Evolutionary conservation across 2,329 filamentous ascomycete genomes (phyloP).

Genomic region (Paecilomyces niveus): DNA sequence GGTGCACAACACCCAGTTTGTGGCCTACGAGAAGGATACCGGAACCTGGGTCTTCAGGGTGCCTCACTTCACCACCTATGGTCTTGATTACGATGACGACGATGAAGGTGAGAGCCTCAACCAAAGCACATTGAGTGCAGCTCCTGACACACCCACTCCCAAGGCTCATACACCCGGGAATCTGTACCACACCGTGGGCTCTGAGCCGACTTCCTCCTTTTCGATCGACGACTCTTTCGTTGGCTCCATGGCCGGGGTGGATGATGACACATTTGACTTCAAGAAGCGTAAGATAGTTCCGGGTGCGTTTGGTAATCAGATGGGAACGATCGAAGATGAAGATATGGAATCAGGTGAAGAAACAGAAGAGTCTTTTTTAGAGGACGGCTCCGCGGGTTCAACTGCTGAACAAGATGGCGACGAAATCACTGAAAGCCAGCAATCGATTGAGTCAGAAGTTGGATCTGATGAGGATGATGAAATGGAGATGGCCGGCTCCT

Average conservation of each 20-base stretch:
- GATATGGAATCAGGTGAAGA: constrained; percentile 25
- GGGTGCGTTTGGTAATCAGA: constrained; percentile 67
- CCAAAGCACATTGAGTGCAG: constrained; percentile 45
- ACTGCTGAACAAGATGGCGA: constrained; percentile 58
- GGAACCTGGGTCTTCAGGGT: constrained; percentile 89
- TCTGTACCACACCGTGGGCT: constrained; percentile 24
- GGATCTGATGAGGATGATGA: constrained; percentile 59
- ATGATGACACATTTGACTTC: constrained; percentile 55
- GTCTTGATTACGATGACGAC: constrained; percentile 68
- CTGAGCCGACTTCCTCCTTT: constrained; percentile 31
- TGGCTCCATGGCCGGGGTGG: constrained; percentile 31
- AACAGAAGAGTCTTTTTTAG: constrained; percentile 77
- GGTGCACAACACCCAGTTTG: constrained; percentile 73
- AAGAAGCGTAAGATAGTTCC: constrained; percentile 55
- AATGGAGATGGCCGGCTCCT: constrained; percentile 79
- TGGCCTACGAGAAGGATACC: constrained; percentile 68
- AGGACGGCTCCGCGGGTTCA: constrained; percentile 80
- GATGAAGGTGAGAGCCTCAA: constrained; percentile 48
- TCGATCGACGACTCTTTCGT: constrained; percentile 36
- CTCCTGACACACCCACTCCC: constrained; percentile 43
- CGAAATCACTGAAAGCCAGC: constrained; percentile 43
- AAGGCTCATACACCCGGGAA: constrained; percentile 26
- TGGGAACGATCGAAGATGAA: constrained; percentile 46
- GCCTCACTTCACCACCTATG: constrained; percentile 96
- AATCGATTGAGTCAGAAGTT: constrained; percentile 58